Evolutionary conservation across 176 grass and related monocot species (phyloP).

Genomic region (Oryza punctata): DNA sequence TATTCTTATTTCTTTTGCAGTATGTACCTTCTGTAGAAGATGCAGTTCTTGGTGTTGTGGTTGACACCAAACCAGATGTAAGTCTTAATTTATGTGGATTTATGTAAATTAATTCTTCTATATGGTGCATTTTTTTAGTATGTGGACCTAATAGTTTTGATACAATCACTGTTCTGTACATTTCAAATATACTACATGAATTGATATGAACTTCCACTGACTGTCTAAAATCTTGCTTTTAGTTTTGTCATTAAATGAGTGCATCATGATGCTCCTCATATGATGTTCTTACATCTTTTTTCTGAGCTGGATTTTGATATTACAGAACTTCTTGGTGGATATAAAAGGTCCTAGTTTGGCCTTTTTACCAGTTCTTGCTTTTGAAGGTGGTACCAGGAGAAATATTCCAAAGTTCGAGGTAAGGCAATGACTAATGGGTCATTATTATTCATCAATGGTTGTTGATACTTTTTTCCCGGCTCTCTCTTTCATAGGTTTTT

Average conservation of each 20-base stretch:
- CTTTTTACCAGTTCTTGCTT: conserved; percentile 79
- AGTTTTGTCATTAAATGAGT: conserved; percentile 6
- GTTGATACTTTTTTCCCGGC: background rate
- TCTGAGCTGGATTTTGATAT: conserved; percentile 30
- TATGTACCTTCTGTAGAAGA: conserved; percentile 75
- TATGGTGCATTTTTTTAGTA: background rate
- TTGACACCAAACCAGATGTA: conserved; percentile 89
- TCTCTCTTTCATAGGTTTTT: background rate
- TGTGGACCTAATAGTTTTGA: background rate
- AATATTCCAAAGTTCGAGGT: conserved; percentile 98
- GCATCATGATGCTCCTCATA: background rate
- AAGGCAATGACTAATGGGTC: conserved; percentile 3
- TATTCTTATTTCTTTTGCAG: conserved; percentile 46
- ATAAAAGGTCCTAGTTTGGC: conserved; percentile 85
- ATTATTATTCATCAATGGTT: background rate
- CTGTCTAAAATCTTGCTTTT: conserved; percentile 22
- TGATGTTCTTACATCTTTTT: conserved; percentile 27
- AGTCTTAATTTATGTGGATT: conserved; percentile 47
- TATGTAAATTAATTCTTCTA: conserved; percentile 9
- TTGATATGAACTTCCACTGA: background rate
- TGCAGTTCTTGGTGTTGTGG: conserved; percentile 78
- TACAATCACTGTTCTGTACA: background rate
- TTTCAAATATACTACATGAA: conserved; percentile 2
- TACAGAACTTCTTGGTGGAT: conserved; percentile 93
- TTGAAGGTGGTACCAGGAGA: conserved; percentile 94